Conservation (phyloP, 2,329 filamentous ascomycete genomes). For the Paraphoma chrysanthemicola region DNA sequence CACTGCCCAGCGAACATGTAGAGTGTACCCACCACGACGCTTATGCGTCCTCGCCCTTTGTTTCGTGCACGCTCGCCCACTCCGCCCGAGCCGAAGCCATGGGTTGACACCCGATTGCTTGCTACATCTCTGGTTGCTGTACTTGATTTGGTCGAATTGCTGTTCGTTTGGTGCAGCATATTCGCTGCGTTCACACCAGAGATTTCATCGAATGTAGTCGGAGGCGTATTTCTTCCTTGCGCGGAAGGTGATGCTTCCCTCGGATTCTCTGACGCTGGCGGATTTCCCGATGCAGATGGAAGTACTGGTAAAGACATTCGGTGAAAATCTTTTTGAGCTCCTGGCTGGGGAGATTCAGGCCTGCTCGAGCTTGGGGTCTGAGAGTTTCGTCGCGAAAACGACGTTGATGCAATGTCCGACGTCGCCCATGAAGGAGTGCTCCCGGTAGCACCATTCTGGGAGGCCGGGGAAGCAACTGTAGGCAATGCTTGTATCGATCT, state of each 20-base stretch:
- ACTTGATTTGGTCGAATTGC: constrained; percentile 29
- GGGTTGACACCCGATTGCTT: constrained; percentile 67
- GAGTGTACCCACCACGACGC: constrained; percentile 81
- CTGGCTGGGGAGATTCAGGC: constrained; percentile 40
- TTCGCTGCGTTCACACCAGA: constrained; percentile 45
- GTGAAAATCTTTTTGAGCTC: constrained; percentile 65
- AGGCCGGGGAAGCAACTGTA: constrained; percentile 65
- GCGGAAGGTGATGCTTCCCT: constrained; percentile 33
- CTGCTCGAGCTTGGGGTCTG: constrained; percentile 34
- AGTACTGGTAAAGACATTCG: constrained; percentile 83
- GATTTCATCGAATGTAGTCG: constrained; percentile 59
- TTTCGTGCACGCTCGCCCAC: constrained; percentile 79
- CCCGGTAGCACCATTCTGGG: constrained; percentile 34
- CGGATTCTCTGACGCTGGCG: constrained; percentile 32
- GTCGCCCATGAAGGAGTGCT: constrained; percentile 38
- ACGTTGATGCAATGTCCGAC: constrained; percentile 28
- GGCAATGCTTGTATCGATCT: constrained; percentile 60
- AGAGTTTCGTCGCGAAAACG: constrained; percentile 40
- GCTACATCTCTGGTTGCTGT: constrained; percentile 63
- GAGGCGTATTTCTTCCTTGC: constrained; percentile 42
- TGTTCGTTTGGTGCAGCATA: constrained; percentile 50
- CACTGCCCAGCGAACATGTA: constrained; percentile 90
- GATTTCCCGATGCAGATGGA: constrained; percentile 47
- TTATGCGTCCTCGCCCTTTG: constrained; percentile 80
- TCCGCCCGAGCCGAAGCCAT: constrained; percentile 70